Conservation (phyloP, 768 basidiomycete genomes). For the Tricholoma bakamatsutake region DNA sequence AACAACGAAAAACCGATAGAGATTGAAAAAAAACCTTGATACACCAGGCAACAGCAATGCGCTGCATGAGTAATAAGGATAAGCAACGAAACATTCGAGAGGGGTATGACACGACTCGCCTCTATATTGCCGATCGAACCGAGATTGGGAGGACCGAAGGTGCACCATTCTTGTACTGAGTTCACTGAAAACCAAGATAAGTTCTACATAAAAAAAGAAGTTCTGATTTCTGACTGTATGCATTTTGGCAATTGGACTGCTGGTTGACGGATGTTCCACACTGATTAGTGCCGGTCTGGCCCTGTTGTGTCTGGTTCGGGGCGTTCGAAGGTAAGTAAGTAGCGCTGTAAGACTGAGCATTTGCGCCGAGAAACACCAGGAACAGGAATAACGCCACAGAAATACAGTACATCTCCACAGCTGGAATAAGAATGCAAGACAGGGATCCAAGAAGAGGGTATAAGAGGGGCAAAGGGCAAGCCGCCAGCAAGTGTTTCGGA, state of each 20-base stretch:
- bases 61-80: slow-evolving; percentile 19
- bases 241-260: slow-evolving; percentile 3
- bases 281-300: slow-evolving; percentile 3
- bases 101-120: slow-evolving; percentile 23
- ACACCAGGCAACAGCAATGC: slow-evolving; percentile 40
- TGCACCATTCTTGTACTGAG: slow-evolving; percentile 45
- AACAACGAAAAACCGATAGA: neutral
- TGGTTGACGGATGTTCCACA: slow-evolving; percentile 3
- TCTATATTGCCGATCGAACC: slow-evolving; percentile 58
- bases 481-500: neutral
- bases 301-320: neutral
- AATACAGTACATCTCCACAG: neutral
- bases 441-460: neutral
- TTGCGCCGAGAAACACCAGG: neutral
- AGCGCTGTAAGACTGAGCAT: slow-evolving; percentile 4
- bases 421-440: neutral
- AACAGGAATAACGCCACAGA: neutral
- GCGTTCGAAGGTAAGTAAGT: slow-evolving; percentile 6
- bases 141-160: slow-evolving; percentile 40
- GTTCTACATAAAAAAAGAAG: neutral
- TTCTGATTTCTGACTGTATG: neutral
- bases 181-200: slow-evolving; percentile 38
- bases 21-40: slow-evolving; percentile 25
- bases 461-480: neutral
- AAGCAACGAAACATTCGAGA: slow-evolving; percentile 5